phyloP scores from a whole-genome alignment of 2,329 filamentous ascomycete species.

The Aspergillus fumigatiaffinis region DNA sequence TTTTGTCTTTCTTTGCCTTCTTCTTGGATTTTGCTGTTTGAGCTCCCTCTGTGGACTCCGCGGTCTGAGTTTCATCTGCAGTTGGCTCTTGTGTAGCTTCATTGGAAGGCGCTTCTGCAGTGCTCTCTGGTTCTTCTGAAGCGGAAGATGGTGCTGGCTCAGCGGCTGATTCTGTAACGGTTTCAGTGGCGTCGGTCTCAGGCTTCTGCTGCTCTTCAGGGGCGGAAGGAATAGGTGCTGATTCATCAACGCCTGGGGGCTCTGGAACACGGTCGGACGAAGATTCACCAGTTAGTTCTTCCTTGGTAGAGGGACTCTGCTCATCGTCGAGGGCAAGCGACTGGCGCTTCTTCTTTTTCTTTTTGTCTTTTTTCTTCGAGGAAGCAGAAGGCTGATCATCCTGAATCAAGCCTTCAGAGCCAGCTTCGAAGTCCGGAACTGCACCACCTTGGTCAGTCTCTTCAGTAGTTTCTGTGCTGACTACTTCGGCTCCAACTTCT shows the following conservation, averaged over 20 bases:
- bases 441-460: neutral
- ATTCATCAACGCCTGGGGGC: neutral
- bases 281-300: conserved; percentile 1
- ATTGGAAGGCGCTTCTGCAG: neutral
- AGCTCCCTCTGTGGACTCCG: conserved; percentile 6
- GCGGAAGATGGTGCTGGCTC: neutral
- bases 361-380: neutral
- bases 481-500: neutral
- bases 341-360: conserved; percentile 10
- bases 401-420: neutral
- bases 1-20: conserved; percentile 42
- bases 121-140: neutral
- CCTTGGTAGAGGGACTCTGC: neutral
- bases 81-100: neutral
- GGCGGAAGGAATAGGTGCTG: neutral
- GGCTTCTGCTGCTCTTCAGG: neutral
- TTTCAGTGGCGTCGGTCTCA: neutral
- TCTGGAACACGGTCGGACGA: neutral
- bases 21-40: conserved; percentile 25
- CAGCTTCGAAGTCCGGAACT: neutral
- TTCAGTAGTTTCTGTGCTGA: neutral
- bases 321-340: conserved; percentile 5
- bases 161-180: neutral
- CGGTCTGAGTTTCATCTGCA: conserved; percentile 5
- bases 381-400: neutral